phyloP scores from a whole-genome alignment of 225 moss, liverwort and hornwort species.

The Bryum argenteum region DNA sequence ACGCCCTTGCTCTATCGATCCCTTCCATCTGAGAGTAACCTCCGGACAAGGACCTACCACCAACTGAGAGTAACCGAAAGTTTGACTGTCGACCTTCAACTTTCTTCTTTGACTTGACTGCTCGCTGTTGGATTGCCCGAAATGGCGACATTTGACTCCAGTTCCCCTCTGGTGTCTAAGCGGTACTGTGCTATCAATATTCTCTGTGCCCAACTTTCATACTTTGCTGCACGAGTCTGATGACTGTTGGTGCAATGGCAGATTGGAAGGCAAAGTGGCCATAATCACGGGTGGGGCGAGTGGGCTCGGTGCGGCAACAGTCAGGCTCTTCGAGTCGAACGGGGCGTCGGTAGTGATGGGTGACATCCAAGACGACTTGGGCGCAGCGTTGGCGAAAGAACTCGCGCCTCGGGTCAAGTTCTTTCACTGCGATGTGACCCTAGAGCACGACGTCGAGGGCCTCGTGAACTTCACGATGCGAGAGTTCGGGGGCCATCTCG shows the following conservation, averaged over 20 bases:
- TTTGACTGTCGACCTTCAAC: no score
- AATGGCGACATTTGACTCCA: no score
- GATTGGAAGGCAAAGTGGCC: conserved; percentile 25
- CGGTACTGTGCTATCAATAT: no score
- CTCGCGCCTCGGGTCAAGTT: conserved; percentile 31
- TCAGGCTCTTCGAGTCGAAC: conserved; percentile 37
- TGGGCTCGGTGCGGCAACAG: conserved; percentile 45
- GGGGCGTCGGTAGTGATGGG: conserved; percentile 47
- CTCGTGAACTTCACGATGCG: conserved; percentile 39
- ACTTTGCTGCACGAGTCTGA: no score
- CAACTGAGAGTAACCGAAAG: no score
- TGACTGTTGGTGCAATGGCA: not conserved
- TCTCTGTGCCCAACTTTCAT: no score
- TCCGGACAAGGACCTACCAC: no score
- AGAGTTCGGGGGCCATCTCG: conserved; percentile 31
- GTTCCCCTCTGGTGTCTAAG: no score
- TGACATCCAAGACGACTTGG: conserved; percentile 42
- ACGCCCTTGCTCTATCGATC: no score
- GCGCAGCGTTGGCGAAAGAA: conserved; percentile 36
- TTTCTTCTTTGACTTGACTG: no score
- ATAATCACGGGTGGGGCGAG: conserved; percentile 20
- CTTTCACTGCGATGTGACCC: conserved; percentile 48
- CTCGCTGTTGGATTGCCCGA: no score
- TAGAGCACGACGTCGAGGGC: conserved; percentile 40
- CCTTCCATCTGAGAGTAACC: no score